phyloP scores from a whole-genome alignment of 2,329 filamentous ascomycete genomes.

The Pseudogymnoascus sp. region DNA sequence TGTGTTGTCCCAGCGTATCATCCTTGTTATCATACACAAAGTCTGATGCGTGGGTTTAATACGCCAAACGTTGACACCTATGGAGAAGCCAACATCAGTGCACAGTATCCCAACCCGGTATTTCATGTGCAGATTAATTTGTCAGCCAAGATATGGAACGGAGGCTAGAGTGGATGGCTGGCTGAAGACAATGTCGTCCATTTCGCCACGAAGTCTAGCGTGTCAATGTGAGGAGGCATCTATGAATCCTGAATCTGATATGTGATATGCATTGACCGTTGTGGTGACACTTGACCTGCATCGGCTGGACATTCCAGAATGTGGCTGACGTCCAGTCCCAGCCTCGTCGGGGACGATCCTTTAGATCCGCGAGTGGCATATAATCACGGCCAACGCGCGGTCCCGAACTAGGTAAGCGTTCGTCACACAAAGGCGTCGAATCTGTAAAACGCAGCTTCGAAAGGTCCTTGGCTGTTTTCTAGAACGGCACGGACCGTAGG shows the following conservation, averaged over 20 bases:
- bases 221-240: not conserved
- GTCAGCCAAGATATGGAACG: not conserved
- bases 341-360: not conserved
- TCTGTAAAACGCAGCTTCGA: not conserved
- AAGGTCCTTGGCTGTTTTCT: not conserved
- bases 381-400: not conserved
- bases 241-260: not conserved
- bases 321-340: conserved; percentile 2
- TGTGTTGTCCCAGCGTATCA: not conserved
- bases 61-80: not conserved
- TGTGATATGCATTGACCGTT: not conserved
- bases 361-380: not conserved
- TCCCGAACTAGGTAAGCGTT: not conserved
- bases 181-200: not conserved
- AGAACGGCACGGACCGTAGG: conserved; percentile 2
- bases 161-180: not conserved
- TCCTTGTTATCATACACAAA: not conserved
- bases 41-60: not conserved
- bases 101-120: not conserved
- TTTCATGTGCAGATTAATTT: not conserved
- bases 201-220: not conserved
- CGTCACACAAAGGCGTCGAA: not conserved
- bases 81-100: not conserved
- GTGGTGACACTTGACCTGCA: not conserved
- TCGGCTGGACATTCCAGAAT: not conserved